Percentiles rank a stretch among this genome's conserved stretches.
These are phyloP conservation scores for Debaryomycetaceae sp. DNA, from an alignment of 1,139 yeast genomes.

Conservation along the genomic window DNA sequence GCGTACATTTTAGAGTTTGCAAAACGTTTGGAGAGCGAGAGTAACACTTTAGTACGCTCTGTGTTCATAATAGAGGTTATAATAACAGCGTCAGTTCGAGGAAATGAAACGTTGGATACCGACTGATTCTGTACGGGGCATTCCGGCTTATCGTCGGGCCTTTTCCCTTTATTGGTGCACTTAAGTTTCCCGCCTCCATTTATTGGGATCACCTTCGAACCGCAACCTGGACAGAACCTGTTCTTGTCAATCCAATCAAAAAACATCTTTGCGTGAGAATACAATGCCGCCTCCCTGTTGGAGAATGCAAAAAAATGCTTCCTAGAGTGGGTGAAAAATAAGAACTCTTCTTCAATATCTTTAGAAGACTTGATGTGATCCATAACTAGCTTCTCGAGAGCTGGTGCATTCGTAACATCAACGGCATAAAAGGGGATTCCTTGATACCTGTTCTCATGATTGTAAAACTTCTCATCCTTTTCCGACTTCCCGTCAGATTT, in stretches of 20 bases:
- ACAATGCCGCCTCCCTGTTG: conserved; percentile 57
- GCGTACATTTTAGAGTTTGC: conserved; percentile 59
- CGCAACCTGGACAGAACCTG: conserved; percentile 87
- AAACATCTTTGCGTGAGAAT: conserved; percentile 80
- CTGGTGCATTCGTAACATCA: conserved; percentile 48
- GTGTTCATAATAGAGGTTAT: conserved; percentile 73
- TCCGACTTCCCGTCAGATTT: conserved; percentile 23
- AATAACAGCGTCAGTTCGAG: conserved; percentile 86
- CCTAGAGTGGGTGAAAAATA: conserved; percentile 32
- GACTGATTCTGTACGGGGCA: conserved; percentile 56
- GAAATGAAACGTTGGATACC: conserved; percentile 72
- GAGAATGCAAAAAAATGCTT: conserved; percentile 34
- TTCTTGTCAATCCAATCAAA: conserved; percentile 81
- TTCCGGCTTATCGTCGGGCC: conserved; percentile 16
- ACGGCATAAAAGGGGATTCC: conserved; percentile 81
- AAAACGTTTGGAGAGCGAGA: conserved; percentile 65
- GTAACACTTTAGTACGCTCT: conserved; percentile 58
- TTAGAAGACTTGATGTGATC: conserved; percentile 13
- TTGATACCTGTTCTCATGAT: conserved; percentile 47
- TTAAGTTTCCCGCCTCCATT: conserved; percentile 79
- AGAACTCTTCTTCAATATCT: conserved; percentile 9
- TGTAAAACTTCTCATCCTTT: conserved; percentile 31
- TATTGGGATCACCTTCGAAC: conserved; percentile 60
- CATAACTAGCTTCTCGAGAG: conserved; percentile 20
- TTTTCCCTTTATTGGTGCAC: conserved; percentile 44